These are phyloP conservation scores for Lathyrus aphaca DNA, from an alignment of 306 rosid species.

Conservation along the genomic window DNA sequence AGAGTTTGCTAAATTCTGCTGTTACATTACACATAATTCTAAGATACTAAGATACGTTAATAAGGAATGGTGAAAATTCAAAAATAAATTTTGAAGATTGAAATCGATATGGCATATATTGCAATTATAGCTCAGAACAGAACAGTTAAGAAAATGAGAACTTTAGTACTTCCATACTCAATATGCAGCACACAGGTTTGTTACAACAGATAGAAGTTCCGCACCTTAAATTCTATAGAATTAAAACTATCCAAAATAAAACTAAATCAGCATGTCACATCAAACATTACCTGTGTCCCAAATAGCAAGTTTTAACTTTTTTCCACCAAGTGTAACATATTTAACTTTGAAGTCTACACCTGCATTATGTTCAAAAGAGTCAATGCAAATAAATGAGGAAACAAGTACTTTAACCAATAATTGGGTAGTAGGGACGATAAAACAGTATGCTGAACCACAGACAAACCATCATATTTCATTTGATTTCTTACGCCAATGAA, in stretches of 20 bases:
- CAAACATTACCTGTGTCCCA: slow-evolving; percentile 94
- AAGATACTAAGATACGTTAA: slow-evolving; percentile 29
- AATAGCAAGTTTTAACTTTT: slow-evolving; percentile 83
- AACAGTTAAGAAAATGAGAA: slow-evolving; percentile 19
- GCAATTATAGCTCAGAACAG: slow-evolving; percentile 7
- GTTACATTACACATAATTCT: not conserved
- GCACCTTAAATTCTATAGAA: not conserved
- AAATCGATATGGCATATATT: not conserved
- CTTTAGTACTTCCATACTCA: slow-evolving; percentile 25
- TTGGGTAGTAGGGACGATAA: not conserved
- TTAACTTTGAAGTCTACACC: slow-evolving; percentile 94
- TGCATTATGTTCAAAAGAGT: slow-evolving; percentile 37
- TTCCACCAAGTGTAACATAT: slow-evolving; percentile 58
- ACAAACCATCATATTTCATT: not conserved
- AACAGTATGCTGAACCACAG: not conserved
- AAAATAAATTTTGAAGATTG: not conserved
- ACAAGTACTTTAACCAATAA: not conserved
- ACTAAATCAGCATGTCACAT: slow-evolving; percentile 19
- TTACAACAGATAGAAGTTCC: slow-evolving; percentile 6
- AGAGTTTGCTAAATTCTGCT: not conserved
- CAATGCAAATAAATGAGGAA: slow-evolving; percentile 13
- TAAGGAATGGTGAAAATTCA: slow-evolving; percentile 2
- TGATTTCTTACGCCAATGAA: not conserved
- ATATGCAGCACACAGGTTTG: not conserved
- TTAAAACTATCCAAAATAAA: not conserved